These are phyloP conservation scores for Heritiera fomes DNA, from an alignment of 345 rosid species.

Conservation along the genomic window DNA sequence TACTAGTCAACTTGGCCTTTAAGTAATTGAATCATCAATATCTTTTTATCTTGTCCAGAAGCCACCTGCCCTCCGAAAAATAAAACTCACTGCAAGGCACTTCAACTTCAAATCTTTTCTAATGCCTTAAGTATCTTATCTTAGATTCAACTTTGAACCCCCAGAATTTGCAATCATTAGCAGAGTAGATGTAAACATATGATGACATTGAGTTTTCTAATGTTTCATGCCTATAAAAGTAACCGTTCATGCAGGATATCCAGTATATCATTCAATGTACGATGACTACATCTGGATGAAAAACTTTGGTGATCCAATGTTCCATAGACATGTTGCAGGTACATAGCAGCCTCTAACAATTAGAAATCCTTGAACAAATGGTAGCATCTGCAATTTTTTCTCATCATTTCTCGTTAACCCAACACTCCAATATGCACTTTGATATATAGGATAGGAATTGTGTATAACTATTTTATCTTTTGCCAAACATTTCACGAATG, in stretches of 20 bases:
- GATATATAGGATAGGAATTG: not conserved
- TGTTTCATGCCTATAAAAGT: slow-evolving; percentile 11
- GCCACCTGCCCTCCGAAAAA: not conserved
- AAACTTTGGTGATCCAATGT: slow-evolving; percentile 73
- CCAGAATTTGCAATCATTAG: not conserved
- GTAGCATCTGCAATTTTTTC: not conserved
- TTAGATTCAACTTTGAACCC: not conserved
- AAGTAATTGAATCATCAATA: not conserved
- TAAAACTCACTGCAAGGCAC: not conserved
- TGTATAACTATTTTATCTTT: not conserved
- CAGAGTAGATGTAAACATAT: slow-evolving; percentile 17
- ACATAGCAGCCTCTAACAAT: slow-evolving; percentile 14
- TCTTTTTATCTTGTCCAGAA: not conserved
- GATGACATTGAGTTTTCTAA: not conserved
- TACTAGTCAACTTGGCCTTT: not conserved
- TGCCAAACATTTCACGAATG: not conserved
- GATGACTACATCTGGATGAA: slow-evolving; percentile 87
- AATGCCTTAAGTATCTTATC: not conserved
- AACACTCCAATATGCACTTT: not conserved
- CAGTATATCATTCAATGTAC: slow-evolving; percentile 85
- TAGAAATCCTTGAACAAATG: not conserved
- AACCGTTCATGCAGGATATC: slow-evolving; percentile 50
- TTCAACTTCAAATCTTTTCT: not conserved
- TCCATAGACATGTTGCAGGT: slow-evolving; percentile 78
- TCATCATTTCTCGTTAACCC: slow-evolving; percentile 5